These are phyloP conservation scores for Thraustotheca clavata DNA, from an alignment of 352 stramenopile species.

Conservation along the genomic window DNA sequence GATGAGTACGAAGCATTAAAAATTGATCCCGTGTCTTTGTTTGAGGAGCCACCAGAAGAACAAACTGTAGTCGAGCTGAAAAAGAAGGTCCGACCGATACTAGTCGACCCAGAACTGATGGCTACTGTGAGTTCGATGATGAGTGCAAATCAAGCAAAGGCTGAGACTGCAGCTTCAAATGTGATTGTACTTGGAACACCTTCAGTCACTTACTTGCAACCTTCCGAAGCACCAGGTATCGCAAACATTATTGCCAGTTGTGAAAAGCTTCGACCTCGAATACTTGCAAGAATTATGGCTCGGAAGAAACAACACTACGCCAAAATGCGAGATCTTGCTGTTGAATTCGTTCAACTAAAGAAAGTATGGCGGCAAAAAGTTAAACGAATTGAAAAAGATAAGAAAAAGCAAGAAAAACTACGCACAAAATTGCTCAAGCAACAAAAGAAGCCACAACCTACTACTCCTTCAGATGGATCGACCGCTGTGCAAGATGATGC, in stretches of 20 bases:
- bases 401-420: conserved; percentile 76
- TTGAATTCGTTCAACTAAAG: conserved; percentile 75
- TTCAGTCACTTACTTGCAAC: conserved; percentile 41
- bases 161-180: conserved; percentile 8
- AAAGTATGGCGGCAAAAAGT: conserved; percentile 75
- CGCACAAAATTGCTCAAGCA: conserved; percentile 44
- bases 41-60: background rate
- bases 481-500: conserved; percentile 24
- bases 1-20: background rate
- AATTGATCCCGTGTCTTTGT: background rate
- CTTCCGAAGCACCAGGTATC: conserved; percentile 69
- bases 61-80: background rate
- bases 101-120: conserved; percentile 19
- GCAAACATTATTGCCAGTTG: conserved; percentile 54
- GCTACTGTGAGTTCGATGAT: conserved; percentile 31
- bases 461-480: conserved; percentile 26
- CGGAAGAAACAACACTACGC: conserved; percentile 61
- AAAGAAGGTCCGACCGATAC: conserved; percentile 7
- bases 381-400: conserved; percentile 82
- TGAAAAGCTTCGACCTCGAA: conserved; percentile 33
- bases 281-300: conserved; percentile 52
- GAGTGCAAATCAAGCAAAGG: conserved; percentile 32
- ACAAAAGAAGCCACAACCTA: conserved; percentile 43
- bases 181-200: conserved; percentile 1
- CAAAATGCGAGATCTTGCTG: conserved; percentile 54